A percentile compares a stretch with the other conserved stretches of the same genome.
These are phyloP conservation scores for Aspergillus taichungensis DNA, from an alignment of 495 filamentous ascomycete genomes.

Conservation along the genomic window DNA sequence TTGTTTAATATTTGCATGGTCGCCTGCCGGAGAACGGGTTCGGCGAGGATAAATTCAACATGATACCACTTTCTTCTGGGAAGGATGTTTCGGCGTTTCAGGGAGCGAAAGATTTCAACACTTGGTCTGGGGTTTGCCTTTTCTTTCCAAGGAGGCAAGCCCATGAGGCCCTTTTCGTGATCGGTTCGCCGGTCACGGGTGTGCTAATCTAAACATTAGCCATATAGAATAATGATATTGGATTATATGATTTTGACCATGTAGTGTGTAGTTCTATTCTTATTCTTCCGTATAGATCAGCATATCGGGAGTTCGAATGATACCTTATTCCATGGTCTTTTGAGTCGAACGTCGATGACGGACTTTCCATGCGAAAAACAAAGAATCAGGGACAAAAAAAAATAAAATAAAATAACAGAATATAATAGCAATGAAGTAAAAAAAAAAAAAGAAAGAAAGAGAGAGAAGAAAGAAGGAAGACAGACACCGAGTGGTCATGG, in stretches of 20 bases:
- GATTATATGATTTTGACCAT: background rate
- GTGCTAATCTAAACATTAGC: conserved; percentile 43
- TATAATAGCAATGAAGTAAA: no score
- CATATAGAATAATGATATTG: conserved; percentile 27
- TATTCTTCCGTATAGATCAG: background rate
- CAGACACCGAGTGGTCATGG: no score
- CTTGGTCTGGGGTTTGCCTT: background rate
- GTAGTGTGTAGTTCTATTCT: background rate
- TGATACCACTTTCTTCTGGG: conserved; percentile 46
- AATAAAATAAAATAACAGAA: no score
- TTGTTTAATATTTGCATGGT: conserved; percentile 40
- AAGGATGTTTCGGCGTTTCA: conserved; percentile 39
- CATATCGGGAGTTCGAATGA: no score
- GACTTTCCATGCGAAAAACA: no score
- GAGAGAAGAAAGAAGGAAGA: no score
- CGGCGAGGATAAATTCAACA: conserved; percentile 47
- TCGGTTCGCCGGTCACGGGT: conserved; percentile 4
- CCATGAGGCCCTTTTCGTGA: no score
- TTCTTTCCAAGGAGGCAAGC: no score
- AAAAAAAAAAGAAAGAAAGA: no score
- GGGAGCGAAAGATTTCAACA: conserved; percentile 42
- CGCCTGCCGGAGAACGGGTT: conserved; percentile 28
- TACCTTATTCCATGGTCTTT: no score
- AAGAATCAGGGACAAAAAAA: no score
- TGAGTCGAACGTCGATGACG: no score